phyloP scores from a whole-genome alignment of 75 land plant species.

The Pinus albicaulis region DNA sequence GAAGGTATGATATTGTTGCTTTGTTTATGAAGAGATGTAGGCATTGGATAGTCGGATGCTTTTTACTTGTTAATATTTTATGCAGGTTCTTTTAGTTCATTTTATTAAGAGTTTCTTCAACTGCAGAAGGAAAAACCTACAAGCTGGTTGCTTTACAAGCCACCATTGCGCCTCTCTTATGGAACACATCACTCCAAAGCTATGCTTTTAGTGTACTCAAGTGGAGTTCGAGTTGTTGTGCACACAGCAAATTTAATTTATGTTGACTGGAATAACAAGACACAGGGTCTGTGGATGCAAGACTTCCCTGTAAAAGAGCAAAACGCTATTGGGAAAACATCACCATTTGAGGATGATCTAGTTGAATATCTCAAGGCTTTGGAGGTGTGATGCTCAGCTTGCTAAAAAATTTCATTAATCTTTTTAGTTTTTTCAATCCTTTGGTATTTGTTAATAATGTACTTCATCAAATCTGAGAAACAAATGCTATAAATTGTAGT shows the following conservation, averaged over 20 bases:
- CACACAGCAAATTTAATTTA: constrained; percentile 94
- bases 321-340: constrained; percentile 19
- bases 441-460: background rate
- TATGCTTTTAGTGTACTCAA: constrained; percentile 88
- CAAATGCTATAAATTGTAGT: background rate
- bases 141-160: constrained; percentile 83
- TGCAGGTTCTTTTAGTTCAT: background rate
- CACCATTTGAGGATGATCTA: constrained; percentile 80
- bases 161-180: constrained; percentile 87
- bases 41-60: background rate
- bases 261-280: constrained; percentile 99
- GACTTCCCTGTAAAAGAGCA: constrained; percentile 90
- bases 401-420: background rate
- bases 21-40: background rate
- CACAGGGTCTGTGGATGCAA: constrained; percentile 99
- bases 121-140: constrained; percentile 61
- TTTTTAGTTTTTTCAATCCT: background rate
- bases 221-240: constrained; percentile 81
- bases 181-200: constrained; percentile 99
- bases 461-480: background rate
- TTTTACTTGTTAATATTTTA: constrained; percentile 6
- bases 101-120: constrained; percentile 3
- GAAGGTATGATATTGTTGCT: constrained; percentile 38
- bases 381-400: constrained; percentile 52
- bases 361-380: constrained; percentile 84